Conservation (phyloP, 768 basidiomycete genomes). For the Amanita inopinata region DNA sequence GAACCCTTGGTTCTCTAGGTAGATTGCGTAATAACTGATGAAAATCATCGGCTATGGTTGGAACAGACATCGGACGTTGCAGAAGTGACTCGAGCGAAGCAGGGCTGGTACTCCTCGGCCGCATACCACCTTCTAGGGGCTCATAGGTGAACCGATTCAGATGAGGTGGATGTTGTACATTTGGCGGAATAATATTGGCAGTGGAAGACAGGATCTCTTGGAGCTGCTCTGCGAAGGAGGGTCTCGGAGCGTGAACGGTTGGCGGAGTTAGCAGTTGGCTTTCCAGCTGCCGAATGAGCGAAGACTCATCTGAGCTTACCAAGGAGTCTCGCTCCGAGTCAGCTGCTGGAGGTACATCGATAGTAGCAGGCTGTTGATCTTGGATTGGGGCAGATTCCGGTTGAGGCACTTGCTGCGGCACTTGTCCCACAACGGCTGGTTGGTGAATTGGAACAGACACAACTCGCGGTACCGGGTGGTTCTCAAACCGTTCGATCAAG, state of each 20-base stretch:
- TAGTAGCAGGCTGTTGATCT: too few relatives aligned
- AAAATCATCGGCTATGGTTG: slow-evolving; percentile 12
- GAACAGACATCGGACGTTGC: slow-evolving; percentile 20
- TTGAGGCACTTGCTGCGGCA: slow-evolving; percentile 11
- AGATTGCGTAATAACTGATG: slow-evolving; percentile 5
- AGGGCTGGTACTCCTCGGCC: slow-evolving; percentile 29
- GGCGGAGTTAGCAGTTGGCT: slow-evolving; percentile 2
- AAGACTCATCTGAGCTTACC: slow-evolving; percentile 7
- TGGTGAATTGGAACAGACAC: slow-evolving; percentile 12
- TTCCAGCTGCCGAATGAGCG: slow-evolving; percentile 6
- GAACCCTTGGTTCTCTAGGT: neutral
- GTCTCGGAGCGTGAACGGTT: slow-evolving; percentile 26
- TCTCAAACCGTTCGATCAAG: slow-evolving; percentile 24
- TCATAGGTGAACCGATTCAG: slow-evolving; percentile 47
- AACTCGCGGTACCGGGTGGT: slow-evolving; percentile 15
- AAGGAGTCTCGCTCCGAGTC: slow-evolving; percentile 3
- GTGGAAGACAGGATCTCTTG: slow-evolving; percentile 49
- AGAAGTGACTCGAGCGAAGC: slow-evolving; percentile 21
- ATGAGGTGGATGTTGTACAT: slow-evolving; percentile 39
- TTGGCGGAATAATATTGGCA: slow-evolving; percentile 26
- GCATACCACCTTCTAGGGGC: slow-evolving; percentile 27
- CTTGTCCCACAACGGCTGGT: slow-evolving; percentile 13
- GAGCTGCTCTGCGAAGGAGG: slow-evolving; percentile 48
- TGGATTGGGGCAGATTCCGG: slow-evolving; percentile 3
- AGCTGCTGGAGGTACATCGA: too few relatives aligned